Percentiles rank a stretch among this genome's conserved stretches.
These are phyloP conservation scores for Graphiopsis chlorocephala DNA, from an alignment of 2,329 filamentous ascomycete species.

Conservation along the genomic window DNA sequence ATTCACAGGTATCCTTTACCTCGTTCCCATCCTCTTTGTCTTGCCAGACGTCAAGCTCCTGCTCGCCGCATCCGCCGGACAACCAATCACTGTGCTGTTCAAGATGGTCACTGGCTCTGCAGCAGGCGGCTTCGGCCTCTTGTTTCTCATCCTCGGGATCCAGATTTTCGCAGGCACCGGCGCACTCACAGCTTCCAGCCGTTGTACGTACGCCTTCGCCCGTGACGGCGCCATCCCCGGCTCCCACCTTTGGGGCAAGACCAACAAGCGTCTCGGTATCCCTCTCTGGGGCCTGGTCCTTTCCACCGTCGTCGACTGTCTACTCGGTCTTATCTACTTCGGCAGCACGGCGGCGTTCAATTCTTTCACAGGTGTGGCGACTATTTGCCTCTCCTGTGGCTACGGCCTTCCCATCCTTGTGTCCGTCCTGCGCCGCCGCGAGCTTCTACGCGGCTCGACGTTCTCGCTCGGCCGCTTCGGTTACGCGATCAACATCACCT, in stretches of 20 bases:
- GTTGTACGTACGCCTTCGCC: conserved; percentile 71
- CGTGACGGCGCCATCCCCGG: conserved; percentile 66
- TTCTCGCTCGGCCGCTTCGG: conserved; percentile 70
- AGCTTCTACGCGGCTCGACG: conserved; percentile 61
- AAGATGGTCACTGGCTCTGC: conserved; percentile 71
- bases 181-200: conserved; percentile 68
- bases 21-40: conserved; percentile 74
- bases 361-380: conserved; percentile 76
- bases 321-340: conserved; percentile 76
- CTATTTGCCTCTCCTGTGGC: conserved; percentile 72
- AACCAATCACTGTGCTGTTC: conserved; percentile 74
- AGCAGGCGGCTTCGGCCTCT: conserved; percentile 64
- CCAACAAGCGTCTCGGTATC: conserved; percentile 65
- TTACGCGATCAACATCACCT: conserved; percentile 64
- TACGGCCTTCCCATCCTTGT: conserved; percentile 76
- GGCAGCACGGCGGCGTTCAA: conserved; percentile 74
- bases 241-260: conserved; percentile 39
- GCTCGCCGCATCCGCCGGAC: conserved; percentile 65
- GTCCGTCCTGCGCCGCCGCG: conserved; percentile 64
- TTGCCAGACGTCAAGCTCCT: conserved; percentile 65
- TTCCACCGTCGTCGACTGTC: conserved; percentile 65
- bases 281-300: conserved; percentile 68
- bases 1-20: conserved; percentile 63
- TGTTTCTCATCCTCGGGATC: conserved; percentile 75
- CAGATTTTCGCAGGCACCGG: conserved; percentile 74